These are phyloP conservation scores for Saturnispora saitoi DNA, from an alignment of 805 yeast genomes.

Conservation along the genomic window DNA sequence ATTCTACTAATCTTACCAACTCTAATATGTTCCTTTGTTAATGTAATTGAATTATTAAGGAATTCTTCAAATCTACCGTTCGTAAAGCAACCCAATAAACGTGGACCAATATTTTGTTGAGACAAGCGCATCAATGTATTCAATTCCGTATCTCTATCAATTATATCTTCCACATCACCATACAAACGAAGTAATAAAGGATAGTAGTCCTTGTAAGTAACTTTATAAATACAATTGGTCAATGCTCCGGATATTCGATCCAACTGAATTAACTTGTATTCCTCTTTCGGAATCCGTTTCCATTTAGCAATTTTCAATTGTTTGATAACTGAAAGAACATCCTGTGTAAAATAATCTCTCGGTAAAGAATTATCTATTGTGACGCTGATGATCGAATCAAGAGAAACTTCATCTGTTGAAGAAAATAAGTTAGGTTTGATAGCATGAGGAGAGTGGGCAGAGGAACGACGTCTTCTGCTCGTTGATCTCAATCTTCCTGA, in stretches of 20 bases:
- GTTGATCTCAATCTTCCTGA: constrained; percentile 4
- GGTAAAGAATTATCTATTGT: constrained; percentile 72
- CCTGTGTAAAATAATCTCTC: constrained; percentile 75
- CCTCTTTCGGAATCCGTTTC: constrained; percentile 44
- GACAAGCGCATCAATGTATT: constrained; percentile 65
- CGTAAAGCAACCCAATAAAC: constrained; percentile 75
- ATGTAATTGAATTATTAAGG: constrained; percentile 70
- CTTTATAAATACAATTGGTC: constrained; percentile 80
- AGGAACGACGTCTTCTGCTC: constrained; percentile 2
- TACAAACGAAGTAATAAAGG: constrained; percentile 75
- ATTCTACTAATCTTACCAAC: constrained; percentile 68
- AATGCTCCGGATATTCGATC: constrained; percentile 83
- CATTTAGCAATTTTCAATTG: constrained; percentile 68
- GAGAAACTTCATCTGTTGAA: neutral
- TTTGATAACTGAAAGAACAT: constrained; percentile 57
- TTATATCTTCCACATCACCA: constrained; percentile 80
- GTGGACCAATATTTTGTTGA: constrained; percentile 76
- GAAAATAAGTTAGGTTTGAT: neutral
- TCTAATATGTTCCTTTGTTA: constrained; percentile 65
- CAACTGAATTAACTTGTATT: constrained; percentile 40
- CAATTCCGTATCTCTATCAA: constrained; percentile 79
- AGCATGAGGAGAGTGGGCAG: neutral
- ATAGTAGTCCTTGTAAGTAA: constrained; percentile 36
- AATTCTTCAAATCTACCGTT: constrained; percentile 95
- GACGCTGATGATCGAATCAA: constrained; percentile 35